Evolutionary conservation across 1,139 yeast species (phyloP), one percentile per base, ranked within the genome.

Genomic region (Blastobotrys raffinosifermentans): DNA sequence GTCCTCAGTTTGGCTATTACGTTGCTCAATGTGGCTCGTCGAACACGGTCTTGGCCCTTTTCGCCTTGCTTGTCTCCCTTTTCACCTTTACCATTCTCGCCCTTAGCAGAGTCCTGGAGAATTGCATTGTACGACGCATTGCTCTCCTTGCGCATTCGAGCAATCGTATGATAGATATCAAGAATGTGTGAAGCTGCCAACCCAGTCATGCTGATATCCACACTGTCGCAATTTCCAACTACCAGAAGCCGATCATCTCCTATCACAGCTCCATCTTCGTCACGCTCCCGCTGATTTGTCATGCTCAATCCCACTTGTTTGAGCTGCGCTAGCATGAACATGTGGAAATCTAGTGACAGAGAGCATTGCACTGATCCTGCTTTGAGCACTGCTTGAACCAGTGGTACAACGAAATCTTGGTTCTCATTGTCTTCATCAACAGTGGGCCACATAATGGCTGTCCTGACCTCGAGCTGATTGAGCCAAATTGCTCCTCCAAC

Each of bases 151-250:
- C 78, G 68, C 69, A 87, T 78, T 48, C 95, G 69, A 33, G 73
- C 62, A 17, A 85, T 64, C 0, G 93, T 77, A 41, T 80, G 80
- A 51, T 76, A 73, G 32, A 91, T 79, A 60, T 89, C 96, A 47
- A 80, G 67, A 21, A 85, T 65, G 51, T 82, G 86, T 0, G 95
- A 80, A 0, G 94, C 93, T 0, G 94, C 80, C 50, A 91, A 69
- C 0, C 95, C 85, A 0, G 97, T 87, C 40, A 82, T 67, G 50
- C 74, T 84, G 1, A 85, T 51, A 40, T 74, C 76, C 9, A 80
- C 68, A 0, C 75, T 67, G 2, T 69, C 76, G 47, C 83, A 71
- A 13, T 70, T 68, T 1, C 77, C 67, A 2, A 70, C 65, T 1
- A 78, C 83, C 42, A 73, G 73, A 15, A 89, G 63, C 39, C 75